Evolutionary conservation across 2,329 filamentous ascomycete species (phyloP).

Genomic region (Leptographium radiaticola): DNA sequence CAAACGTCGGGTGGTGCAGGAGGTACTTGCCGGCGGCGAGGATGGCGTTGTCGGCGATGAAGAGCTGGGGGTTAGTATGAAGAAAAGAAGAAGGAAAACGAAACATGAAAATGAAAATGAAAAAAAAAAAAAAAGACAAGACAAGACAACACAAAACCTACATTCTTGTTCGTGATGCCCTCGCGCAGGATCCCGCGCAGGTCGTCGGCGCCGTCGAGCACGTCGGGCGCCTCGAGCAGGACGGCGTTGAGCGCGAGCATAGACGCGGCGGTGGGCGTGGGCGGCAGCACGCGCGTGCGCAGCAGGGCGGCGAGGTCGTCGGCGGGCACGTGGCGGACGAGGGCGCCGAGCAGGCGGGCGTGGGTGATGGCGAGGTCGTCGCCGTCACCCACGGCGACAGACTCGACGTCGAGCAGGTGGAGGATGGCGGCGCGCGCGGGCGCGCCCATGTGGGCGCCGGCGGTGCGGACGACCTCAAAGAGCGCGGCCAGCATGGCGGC

Average conservation of each 20-base stretch:
- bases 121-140: neutral
- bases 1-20: slow-evolving; percentile 59
- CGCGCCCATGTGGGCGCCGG: slow-evolving; percentile 89
- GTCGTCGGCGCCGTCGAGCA: slow-evolving; percentile 54
- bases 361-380: slow-evolving; percentile 77
- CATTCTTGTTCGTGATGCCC: slow-evolving; percentile 64
- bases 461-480: slow-evolving; percentile 93
- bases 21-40: slow-evolving; percentile 86
- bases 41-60: slow-evolving; percentile 77
- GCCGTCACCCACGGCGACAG: slow-evolving; percentile 63
- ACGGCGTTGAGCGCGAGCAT: slow-evolving; percentile 82
- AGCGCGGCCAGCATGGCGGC: slow-evolving; percentile 95
- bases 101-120: neutral
- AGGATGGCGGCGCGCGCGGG: slow-evolving; percentile 76
- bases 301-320: slow-evolving; percentile 49
- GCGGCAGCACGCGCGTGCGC: slow-evolving; percentile 66
- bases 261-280: slow-evolving; percentile 63
- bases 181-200: slow-evolving; percentile 64
- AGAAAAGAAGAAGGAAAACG: neutral
- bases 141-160: slow-evolving; percentile 31
- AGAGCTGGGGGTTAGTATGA: slow-evolving; percentile 38
- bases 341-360: slow-evolving; percentile 75
- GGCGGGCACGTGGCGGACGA: slow-evolving; percentile 72
- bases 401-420: slow-evolving; percentile 74
- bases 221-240: slow-evolving; percentile 63